Percentiles rank a stretch among this genome's conserved stretches.
phyloP scores from a whole-genome alignment of 371 early-diverging fungal species.

The Basidiobolus heterosporus region DNA sequence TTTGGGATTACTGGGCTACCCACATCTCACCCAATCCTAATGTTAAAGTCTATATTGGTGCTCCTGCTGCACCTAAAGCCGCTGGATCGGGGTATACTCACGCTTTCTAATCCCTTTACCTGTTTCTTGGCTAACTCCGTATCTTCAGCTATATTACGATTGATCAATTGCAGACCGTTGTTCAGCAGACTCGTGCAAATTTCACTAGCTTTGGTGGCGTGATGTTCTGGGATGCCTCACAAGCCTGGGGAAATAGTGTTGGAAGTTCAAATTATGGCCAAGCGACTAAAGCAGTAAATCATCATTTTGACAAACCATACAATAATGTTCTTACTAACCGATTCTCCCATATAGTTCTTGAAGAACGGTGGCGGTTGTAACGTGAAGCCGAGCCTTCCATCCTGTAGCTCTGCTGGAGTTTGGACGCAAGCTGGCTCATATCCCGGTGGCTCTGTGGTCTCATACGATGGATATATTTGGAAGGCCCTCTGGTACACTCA shows the following conservation, averaged over 20 bases:
- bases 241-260: not conserved
- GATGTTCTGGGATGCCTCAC: constrained; percentile 46
- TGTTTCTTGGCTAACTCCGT: constrained; percentile 10
- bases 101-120: constrained; percentile 15
- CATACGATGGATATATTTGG: constrained; percentile 18
- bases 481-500: constrained; percentile 20
- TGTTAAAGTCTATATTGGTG: constrained; percentile 35
- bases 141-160: no score
- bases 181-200: constrained; percentile 3
- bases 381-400: no score
- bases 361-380: no score
- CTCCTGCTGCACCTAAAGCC: constrained; percentile 38
- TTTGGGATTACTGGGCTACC: constrained; percentile 36
- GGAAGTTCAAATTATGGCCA: constrained; percentile 1
- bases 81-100: constrained; percentile 33
- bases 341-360: no score
- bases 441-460: constrained; percentile 21
- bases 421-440: constrained; percentile 17
- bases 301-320: no score
- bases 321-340: no score
- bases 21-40: constrained; percentile 30
- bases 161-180: no score
- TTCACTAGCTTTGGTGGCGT: constrained; percentile 37
- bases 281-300: not conserved
- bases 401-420: constrained; percentile 8